Percentiles rank a stretch among this genome's conserved stretches.
phyloP scores from a whole-genome alignment of 176 grass and related monocot genomes.

The Thalia dealbata region DNA sequence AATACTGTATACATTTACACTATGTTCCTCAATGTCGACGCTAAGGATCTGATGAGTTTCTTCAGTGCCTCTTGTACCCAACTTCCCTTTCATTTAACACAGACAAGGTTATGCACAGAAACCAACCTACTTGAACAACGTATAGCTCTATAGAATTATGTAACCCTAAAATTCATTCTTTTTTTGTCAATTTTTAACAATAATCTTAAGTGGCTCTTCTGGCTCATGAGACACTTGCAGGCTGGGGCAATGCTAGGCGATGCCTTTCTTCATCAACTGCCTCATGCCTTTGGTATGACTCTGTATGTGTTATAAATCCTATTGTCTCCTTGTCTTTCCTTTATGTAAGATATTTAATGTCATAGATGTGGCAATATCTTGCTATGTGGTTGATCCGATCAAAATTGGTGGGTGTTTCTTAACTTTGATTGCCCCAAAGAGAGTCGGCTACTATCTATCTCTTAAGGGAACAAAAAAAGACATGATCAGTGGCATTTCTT shows the following conservation, averaged over 20 bases:
- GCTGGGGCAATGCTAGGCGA: constrained; percentile 99
- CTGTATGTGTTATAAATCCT: constrained; percentile 6
- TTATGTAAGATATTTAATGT: background rate
- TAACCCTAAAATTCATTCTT: background rate
- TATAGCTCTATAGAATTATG: too few relatives aligned
- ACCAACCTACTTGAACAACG: too few relatives aligned
- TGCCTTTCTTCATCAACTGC: constrained; percentile 98
- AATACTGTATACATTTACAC: too few relatives aligned
- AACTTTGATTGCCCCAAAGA: too few relatives aligned
- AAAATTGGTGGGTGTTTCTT: background rate
- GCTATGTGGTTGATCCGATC: background rate
- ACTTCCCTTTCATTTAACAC: too few relatives aligned
- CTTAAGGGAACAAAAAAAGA: background rate
- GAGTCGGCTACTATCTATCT: too few relatives aligned
- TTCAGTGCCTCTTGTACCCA: too few relatives aligned
- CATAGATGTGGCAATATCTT: background rate
- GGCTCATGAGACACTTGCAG: constrained; percentile 35
- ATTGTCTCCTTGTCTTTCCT: background rate
- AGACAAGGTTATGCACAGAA: too few relatives aligned
- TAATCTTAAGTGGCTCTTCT: background rate
- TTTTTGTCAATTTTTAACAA: background rate
- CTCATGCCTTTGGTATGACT: constrained; percentile 90
- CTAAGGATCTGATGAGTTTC: too few relatives aligned
- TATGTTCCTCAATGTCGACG: too few relatives aligned
- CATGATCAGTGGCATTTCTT: background rate